Evolutionary conservation across 148 eudicot genomes (phyloP).

Genomic region (Beta vulgaris): DNA sequence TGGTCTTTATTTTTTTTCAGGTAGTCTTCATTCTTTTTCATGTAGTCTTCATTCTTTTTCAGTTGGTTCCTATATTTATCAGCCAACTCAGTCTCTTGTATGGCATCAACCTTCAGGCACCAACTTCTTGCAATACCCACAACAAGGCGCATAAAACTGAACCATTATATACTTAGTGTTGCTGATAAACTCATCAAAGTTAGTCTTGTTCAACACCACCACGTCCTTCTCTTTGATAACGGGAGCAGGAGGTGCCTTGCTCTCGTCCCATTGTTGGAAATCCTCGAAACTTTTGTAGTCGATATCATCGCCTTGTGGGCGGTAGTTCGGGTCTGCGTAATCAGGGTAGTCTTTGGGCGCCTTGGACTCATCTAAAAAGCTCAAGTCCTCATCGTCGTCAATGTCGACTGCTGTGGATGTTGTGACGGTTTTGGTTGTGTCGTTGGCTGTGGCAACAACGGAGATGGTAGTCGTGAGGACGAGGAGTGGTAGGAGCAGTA

Average conservation of each 20-base stretch:
- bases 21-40: no score
- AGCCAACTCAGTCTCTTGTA: slow-evolving; percentile 58
- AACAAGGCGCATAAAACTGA: slow-evolving; percentile 93
- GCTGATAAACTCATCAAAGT: slow-evolving; percentile 43
- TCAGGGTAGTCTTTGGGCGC: slow-evolving; percentile 23
- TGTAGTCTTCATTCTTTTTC: not conserved
- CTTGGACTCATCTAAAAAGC: slow-evolving; percentile 46
- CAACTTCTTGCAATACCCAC: slow-evolving; percentile 77
- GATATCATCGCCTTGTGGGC: slow-evolving; percentile 20
- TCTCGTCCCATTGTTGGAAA: slow-evolving; percentile 29
- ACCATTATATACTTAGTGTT: slow-evolving; percentile 64
- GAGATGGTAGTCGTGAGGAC: no score
- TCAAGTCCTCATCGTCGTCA: slow-evolving; percentile 69
- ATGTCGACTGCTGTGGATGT: no score
- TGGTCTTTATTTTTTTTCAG: no score
- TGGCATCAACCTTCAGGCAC: slow-evolving; percentile 90
- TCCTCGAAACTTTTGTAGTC: slow-evolving; percentile 65
- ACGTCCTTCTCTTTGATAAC: slow-evolving; percentile 73
- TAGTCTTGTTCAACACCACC: slow-evolving; percentile 48
- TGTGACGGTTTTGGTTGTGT: no score
- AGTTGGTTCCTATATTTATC: no score
- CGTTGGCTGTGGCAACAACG: no score
- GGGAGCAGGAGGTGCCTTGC: slow-evolving; percentile 21
- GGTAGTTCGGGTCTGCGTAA: slow-evolving; percentile 31
- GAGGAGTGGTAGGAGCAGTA: no score